Evolutionary conservation across 139 green algal species (phyloP).

Genomic region (Yamagishiella unicocca): DNA sequence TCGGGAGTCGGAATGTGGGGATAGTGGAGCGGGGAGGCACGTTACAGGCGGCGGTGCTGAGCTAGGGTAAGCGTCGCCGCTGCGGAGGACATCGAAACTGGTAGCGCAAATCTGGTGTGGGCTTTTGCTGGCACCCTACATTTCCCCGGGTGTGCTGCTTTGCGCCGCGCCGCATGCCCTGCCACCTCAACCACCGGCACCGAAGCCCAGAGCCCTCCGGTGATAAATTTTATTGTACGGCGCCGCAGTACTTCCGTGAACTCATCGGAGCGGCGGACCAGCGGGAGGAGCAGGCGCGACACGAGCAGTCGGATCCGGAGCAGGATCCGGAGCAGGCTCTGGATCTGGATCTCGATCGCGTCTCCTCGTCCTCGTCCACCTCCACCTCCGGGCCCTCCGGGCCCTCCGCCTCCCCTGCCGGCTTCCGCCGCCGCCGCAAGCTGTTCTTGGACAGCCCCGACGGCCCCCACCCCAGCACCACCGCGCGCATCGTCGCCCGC

Average conservation of each 20-base stretch:
- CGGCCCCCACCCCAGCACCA: not conserved
- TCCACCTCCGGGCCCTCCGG: not conserved
- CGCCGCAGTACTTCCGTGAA: constrained; percentile 5
- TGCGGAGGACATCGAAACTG: too few species aligned
- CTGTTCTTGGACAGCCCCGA: constrained; percentile 16
- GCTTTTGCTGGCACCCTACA: too few species aligned
- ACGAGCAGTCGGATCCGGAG: not conserved
- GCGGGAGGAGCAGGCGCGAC: not conserved
- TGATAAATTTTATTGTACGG: too few species aligned
- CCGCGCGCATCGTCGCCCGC: constrained; percentile 29
- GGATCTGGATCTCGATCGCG: not conserved
- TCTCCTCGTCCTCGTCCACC: not conserved
- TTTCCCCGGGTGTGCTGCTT: too few species aligned
- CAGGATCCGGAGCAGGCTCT: not conserved
- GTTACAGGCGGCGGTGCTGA: too few species aligned
- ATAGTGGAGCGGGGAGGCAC: too few species aligned
- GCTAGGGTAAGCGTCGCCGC: too few species aligned
- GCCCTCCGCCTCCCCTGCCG: not conserved
- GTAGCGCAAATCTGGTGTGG: too few species aligned
- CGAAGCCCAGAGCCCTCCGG: too few species aligned
- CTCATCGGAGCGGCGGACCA: not conserved
- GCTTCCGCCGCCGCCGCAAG: not conserved
- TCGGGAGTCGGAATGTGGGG: too few species aligned
- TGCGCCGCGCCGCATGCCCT: too few species aligned
- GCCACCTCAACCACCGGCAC: too few species aligned